Conservation (phyloP, 2,329 filamentous ascomycete genomes). For the Diaporthe citriasiana region DNA sequence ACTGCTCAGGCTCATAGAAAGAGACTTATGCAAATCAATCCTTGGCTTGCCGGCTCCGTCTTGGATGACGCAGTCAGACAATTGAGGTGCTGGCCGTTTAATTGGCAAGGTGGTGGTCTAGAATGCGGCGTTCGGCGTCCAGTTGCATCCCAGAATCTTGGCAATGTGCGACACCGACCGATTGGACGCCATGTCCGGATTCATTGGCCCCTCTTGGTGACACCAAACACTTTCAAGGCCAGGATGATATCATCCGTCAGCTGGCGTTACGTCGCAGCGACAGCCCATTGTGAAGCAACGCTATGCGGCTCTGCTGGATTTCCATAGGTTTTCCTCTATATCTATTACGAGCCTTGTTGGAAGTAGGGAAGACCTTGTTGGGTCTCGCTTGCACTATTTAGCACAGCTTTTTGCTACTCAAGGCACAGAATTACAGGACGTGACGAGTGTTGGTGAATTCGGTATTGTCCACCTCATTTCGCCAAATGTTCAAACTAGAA, state of each 20-base stretch:
- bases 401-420: too few relatives aligned
- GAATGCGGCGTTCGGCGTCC: not conserved
- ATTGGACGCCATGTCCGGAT: not conserved
- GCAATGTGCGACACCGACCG: not conserved
- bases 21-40: not conserved
- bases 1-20: too few relatives aligned
- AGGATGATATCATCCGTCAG: conserved; percentile 12
- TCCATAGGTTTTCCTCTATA: not conserved
- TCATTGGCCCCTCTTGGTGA: not conserved
- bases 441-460: not conserved
- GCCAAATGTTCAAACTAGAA: not conserved
- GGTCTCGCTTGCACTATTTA: not conserved
- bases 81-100: not conserved
- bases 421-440: not conserved
- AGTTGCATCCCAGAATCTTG: not conserved
- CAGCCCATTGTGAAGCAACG: not conserved
- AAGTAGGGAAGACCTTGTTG: not conserved
- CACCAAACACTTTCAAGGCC: not conserved
- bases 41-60: not conserved
- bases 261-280: not conserved
- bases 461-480: not conserved
- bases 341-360: not conserved
- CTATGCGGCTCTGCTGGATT: conserved; percentile 4
- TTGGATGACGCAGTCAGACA: not conserved
- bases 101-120: too few relatives aligned